A percentile compares a stretch with the other conserved stretches of the same genome.
Conservation (phyloP, 441 rosid species). For the Cnidoscolus chayamansa region DNA sequence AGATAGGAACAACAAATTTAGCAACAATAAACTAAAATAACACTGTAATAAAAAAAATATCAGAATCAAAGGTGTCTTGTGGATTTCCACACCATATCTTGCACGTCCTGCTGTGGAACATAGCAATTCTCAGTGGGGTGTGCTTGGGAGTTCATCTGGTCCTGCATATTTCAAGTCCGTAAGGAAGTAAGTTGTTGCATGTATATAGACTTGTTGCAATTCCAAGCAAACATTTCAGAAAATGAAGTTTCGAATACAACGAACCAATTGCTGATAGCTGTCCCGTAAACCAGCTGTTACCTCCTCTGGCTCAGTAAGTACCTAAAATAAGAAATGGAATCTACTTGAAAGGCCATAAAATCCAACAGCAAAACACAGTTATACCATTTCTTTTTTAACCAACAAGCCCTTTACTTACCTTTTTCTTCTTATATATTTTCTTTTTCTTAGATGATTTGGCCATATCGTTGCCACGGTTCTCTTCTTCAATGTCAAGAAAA, state of each 20-base stretch:
- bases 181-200: neutral
- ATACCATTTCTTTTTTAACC: slow-evolving; percentile 13
- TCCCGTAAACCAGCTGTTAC: slow-evolving; percentile 36
- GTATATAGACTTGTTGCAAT: neutral
- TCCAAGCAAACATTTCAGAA: neutral
- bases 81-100: slow-evolving; percentile 27
- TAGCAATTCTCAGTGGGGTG: slow-evolving; percentile 36
- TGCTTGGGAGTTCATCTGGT: slow-evolving; percentile 42
- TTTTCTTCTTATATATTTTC: slow-evolving; percentile 45
- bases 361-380: neutral
- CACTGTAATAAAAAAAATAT: neutral
- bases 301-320: slow-evolving; percentile 29
- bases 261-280: slow-evolving; percentile 36
- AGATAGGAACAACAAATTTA: neutral
- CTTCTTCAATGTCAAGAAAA: slow-evolving; percentile 28
- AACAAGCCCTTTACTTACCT: slow-evolving; percentile 35
- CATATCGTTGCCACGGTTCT: slow-evolving; percentile 21
- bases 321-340: slow-evolving; percentile 30
- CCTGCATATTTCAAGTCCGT: slow-evolving; percentile 26
- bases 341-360: slow-evolving; percentile 13
- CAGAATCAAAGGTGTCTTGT: neutral
- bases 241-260: slow-evolving; percentile 15
- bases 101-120: slow-evolving; percentile 42
- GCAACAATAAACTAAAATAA: slow-evolving; percentile 4
- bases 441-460: slow-evolving; percentile 39